Evolutionary conservation across 805 yeast species (phyloP), one percentile per base, ranked within the genome.

Genomic region (Cyberlindnera subsufficiens): DNA sequence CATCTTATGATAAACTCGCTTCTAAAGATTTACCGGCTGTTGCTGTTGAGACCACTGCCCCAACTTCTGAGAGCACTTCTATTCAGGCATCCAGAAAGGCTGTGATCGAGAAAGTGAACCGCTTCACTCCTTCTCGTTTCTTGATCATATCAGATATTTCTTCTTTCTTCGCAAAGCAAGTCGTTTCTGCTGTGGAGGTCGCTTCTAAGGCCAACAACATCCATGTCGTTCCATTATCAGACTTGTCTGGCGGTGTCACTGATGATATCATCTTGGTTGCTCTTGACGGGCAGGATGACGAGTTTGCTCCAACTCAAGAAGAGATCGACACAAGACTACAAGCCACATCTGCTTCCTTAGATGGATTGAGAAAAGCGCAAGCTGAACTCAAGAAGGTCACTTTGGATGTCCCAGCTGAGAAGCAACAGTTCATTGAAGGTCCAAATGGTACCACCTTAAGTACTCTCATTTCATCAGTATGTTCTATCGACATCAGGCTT

Each of bases 61-160:
- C 65, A 36, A 64, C 68, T 33, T 68, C 66, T 35, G 75, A 66
- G 19, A 65, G 71, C 40, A 72, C 65, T 27, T 77, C 77, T 4
- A 72, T 77, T 49, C 80, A 82, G 58, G 54, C 61, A 13, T 85
- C 88, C 31, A 86, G 90, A 64, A 80, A 78, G 50, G 77, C 77
- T 16, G 70, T 93, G 45, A 87, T 93, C 44, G 71, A 77, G 30
- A 64, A 72, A 17, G 96, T 93, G 42, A 89, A 87, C 64, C 67
- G 71, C 40, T 72, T 82, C 42, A 69, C 87, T 8, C 96, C 97
- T 30, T 68, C 74, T 35, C 76, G 77, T 45, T 74, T 87, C 30
- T 65, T 66, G 46, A 66, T 67, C 10, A 66, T 87, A 35, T 59
- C 68, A 7, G 96, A 86, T 54, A 74, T 91, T 50, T 87, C 84